Percentiles rank a stretch among this genome's conserved stretches.
These are phyloP conservation scores for Acanthamoeba culbertsoni DNA, from an alignment of 208 protist species.

Conservation along the genomic window DNA sequence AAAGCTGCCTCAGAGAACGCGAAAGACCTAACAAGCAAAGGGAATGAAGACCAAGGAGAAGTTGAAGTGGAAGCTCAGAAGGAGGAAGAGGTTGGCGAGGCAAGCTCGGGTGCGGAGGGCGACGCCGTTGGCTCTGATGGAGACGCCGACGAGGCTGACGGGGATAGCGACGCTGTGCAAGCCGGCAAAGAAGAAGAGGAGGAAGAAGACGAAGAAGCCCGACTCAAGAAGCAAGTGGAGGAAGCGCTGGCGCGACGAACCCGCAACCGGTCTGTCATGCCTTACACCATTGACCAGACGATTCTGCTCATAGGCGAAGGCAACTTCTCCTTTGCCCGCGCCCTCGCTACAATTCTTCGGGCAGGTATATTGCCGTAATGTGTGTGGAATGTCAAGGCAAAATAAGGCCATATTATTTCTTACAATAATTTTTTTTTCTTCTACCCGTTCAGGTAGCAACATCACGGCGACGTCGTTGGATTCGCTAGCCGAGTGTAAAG, in stretches of 20 bases:
- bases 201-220: background rate
- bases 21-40: background rate
- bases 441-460: background rate
- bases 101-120: no score
- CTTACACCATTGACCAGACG: background rate
- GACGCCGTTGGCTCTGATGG: no score
- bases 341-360: background rate
- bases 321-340: conserved; percentile 24
- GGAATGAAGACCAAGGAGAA: background rate
- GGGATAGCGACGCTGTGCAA: background rate
- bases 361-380: background rate
- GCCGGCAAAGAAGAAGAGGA: background rate
- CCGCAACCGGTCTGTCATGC: background rate
- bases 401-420: no score
- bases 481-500: background rate
- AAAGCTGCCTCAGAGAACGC: background rate
- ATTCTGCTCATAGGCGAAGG: conserved; percentile 41
- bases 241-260: background rate
- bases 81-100: background rate
- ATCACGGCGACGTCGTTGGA: conserved; percentile 10
- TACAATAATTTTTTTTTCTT: no score
- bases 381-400: background rate
- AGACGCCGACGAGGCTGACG: no score
- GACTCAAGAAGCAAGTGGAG: background rate
- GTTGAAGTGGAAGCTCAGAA: background rate